Evolutionary conservation across 2,329 filamentous ascomycete species (phyloP).

Genomic region (Cryphonectria nitschkei): DNA sequence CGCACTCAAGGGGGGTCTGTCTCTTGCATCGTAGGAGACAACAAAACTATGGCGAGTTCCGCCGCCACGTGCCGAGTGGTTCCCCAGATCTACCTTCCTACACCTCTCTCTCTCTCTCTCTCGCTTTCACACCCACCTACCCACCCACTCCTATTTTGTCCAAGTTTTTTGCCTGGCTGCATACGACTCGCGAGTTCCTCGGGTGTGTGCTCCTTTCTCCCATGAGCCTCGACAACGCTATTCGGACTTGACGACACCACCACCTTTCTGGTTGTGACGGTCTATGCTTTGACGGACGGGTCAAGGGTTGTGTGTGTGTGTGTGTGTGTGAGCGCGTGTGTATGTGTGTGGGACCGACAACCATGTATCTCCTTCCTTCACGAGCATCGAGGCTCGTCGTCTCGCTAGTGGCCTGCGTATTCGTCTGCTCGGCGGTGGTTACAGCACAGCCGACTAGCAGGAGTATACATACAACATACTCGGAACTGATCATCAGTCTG

Average conservation of each 20-base stretch:
- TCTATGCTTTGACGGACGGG: neutral
- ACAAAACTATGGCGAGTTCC: neutral
- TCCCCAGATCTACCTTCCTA: neutral
- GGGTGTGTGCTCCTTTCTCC: neutral
- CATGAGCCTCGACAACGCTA: neutral
- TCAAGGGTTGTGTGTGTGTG: neutral
- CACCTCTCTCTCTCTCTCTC: neutral
- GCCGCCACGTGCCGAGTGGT: neutral
- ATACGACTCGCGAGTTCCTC: neutral
- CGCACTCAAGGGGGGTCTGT: neutral
- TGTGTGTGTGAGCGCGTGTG: too few relatives aligned
- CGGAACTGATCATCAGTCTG: conserved; percentile 7
- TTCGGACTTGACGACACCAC: neutral
- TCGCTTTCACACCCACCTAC: neutral
- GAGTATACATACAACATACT: conserved; percentile 5
- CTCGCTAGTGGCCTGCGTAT: conserved; percentile 19
- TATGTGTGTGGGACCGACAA: neutral
- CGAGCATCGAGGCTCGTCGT: conserved; percentile 16
- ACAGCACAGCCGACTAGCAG: conserved; percentile 1
- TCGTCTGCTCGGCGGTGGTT: conserved; percentile 9
- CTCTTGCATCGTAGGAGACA: neutral
- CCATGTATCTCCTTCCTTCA: conserved; percentile 17
- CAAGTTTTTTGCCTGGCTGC: neutral
- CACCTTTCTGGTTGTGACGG: neutral
- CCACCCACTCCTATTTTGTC: neutral